Evolutionary conservation across 2,329 filamentous ascomycete species (phyloP), one percentile per base, ranked within the genome.

Genomic region (Coniochaeta prunicola): DNA sequence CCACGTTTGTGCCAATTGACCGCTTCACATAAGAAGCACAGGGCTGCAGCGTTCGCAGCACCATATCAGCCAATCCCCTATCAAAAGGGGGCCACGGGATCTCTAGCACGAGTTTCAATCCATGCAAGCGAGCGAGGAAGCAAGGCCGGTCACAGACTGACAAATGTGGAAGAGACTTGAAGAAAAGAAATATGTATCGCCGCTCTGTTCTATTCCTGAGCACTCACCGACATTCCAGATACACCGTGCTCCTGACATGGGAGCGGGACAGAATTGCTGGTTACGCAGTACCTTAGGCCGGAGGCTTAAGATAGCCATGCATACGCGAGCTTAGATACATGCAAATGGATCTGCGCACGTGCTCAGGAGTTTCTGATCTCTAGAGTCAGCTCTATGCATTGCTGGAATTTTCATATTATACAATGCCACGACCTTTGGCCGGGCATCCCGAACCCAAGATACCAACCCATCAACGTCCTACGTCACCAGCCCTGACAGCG

Each of bases 401-500:
- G 45, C 45, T 30, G 45, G 28, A 30, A 50, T 5, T 38, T 36
- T 36, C 33, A 17, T 50, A 50, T 26, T 50, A 30, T 50, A 50
- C 45, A 50, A 4, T 45, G 40, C 40, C 45, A 17, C 36, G 19
- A n/a, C n/a, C n/a, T n/a, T 8, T 34, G 33, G 8, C 33, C 33
- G 33, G n/a, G 36, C 36, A 38, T 38, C 36, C 9, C 24, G 26
- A 50, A 12, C 45, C 24, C 45, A 50, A 21, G 19, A 53, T 34
- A n/a, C n/a, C n/a, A n/a, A n/a, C n/a, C n/a, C 50, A 33, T 21
- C 26, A 53, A 28, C 42, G 28, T 24, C n/a, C 21, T 21, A 21
- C 33, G n/a, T 53, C 56, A 57, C 55, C 24, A 45, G 38, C 58
- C 65, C 65, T 65, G 61, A 13, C 60, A 60, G 62, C 65, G 40